Evolutionary conservation across 257 asterid genomes (phyloP), one percentile per base, ranked within the genome.

Genomic region (Solanum pennellii): DNA sequence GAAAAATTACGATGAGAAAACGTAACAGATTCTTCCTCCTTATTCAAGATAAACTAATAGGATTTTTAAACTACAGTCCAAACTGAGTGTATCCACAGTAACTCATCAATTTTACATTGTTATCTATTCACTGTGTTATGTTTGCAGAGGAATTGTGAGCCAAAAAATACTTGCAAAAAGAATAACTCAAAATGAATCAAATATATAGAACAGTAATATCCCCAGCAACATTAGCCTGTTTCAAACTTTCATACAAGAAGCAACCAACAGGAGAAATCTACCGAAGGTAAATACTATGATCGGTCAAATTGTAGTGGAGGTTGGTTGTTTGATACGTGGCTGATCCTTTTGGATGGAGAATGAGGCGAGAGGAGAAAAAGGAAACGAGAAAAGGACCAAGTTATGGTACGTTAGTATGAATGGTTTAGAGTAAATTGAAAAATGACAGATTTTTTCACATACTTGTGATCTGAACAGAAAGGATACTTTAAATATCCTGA

Each of bases 1-100:
- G 82, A 88, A 88, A 44, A 31, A 23, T 44, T 42, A 88, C 47
- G 35, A 82, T 86, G 86, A 86, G 92, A 88, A 86, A 56, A 59
- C 8, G 42, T 44, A 52, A 29, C 44, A 25, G 31, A 85, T 27
- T 29, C 16, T 21, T 83, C 31, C 41, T 37, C 39, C 39, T 37
- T 37, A 37, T 37, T 37, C 39, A 37, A 37, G 39, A 37, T 37
- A 37, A 37, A 37, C 39, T 37, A 5, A 11, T 21, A 21, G 20
- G 8, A 16, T 72, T 74, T 74, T 14, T 39, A 39, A 21, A 37
- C 49, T 21, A 73, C 82, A 35, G 23, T 20, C 47, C 27, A 73
- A 20, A 37, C 49, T 73, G 29, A 73, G 49, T 25, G 11, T 44
- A 73, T 73, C 12, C 47, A 73, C n/a, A 4, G 29, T 44, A 18